Evolutionary conservation across 2,329 filamentous ascomycete species (phyloP), one percentile per base, ranked within the genome.

Genomic region (Colletotrichum simmondsii): DNA sequence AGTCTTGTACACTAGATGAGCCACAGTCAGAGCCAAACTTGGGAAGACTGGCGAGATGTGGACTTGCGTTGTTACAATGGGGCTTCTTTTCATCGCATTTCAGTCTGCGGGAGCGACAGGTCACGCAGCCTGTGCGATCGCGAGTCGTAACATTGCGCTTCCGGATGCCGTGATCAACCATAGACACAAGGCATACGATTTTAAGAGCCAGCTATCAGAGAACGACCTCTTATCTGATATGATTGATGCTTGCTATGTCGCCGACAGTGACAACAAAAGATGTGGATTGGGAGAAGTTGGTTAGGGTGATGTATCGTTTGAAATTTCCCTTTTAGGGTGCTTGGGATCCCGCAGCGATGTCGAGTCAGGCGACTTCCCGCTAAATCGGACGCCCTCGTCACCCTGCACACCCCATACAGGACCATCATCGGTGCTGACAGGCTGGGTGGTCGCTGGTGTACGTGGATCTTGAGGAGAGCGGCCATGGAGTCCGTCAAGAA

Each of bases 31-130:
- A 22, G 10, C 35, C 26, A 30, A 22, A 5, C 6, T 26, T 14
- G 16, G 24, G 4, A 53, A 22, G 2, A 46, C 22, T 11, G 32
- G n/a, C 14, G 57, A 28, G 14, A 26, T n/a, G n/a, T n/a, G 8
- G 6, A n/a, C 35, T 22, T 42, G 65, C 60, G 14, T 70, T 65
- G 53, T 70, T 52, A 65, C 84, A 86, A 0, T 77, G 73, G 2
- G 84, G 84, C 65, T 83, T 83, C 54, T 77, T 80, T 64, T 85
- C 84, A 67, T 86, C 84, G 75, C 84, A 86, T 68, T 86, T 86
- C 3, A 83, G 85, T 74, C 83, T 81, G 54, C 84, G 77, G 3
- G 83, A 81, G 24, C 84, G 79, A 67, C 84, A 86, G 0, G 66
- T 69, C 4, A 69, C 52, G 37, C 66, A 69, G 60, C 66, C 59